These are phyloP conservation scores for Kwoniella bestiolae DNA, from an alignment of 768 basidiomycete genomes.

Conservation along the genomic window DNA sequence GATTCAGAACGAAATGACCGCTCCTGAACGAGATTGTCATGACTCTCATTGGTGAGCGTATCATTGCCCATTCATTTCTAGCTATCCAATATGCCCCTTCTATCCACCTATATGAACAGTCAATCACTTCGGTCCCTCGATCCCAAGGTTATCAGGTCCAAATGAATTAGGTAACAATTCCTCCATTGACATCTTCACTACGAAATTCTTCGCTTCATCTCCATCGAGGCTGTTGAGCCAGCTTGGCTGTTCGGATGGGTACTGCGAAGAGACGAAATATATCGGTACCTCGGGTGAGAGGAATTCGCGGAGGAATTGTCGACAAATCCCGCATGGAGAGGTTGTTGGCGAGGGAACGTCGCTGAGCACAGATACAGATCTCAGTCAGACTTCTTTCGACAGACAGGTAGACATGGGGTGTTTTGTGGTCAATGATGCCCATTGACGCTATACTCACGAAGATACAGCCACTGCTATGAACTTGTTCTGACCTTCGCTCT, in stretches of 20 bases:
- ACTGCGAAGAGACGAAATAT: slow-evolving; percentile 51
- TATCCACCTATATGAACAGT: too few relatives aligned
- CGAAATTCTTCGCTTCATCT: slow-evolving; percentile 46
- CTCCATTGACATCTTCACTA: slow-evolving; percentile 65
- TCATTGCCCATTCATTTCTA: too few relatives aligned
- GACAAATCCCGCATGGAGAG: slow-evolving; percentile 92
- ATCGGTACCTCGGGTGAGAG: slow-evolving; percentile 60
- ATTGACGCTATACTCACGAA: too few relatives aligned
- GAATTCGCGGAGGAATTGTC: slow-evolving; percentile 67
- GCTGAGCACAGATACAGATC: too few relatives aligned
- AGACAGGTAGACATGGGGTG: too few relatives aligned
- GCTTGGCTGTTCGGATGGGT: slow-evolving; percentile 57
- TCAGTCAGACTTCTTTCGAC: too few relatives aligned
- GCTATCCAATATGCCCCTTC: too few relatives aligned
- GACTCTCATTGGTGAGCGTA: too few relatives aligned
- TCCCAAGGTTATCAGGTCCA: slow-evolving; percentile 70
- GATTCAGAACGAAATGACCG: too few relatives aligned
- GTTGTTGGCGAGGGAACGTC: slow-evolving; percentile 62
- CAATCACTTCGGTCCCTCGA: slow-evolving; percentile 4
- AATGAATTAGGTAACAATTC: slow-evolving; percentile 83
- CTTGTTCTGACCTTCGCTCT: slow-evolving; percentile 77
- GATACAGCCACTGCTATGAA: slow-evolving; percentile 81
- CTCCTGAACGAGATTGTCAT: too few relatives aligned
- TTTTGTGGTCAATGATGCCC: too few relatives aligned
- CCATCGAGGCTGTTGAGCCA: slow-evolving; percentile 56